Evolutionary conservation across 306 rosid genomes (phyloP).

Genomic region (Glycine tomentella): DNA sequence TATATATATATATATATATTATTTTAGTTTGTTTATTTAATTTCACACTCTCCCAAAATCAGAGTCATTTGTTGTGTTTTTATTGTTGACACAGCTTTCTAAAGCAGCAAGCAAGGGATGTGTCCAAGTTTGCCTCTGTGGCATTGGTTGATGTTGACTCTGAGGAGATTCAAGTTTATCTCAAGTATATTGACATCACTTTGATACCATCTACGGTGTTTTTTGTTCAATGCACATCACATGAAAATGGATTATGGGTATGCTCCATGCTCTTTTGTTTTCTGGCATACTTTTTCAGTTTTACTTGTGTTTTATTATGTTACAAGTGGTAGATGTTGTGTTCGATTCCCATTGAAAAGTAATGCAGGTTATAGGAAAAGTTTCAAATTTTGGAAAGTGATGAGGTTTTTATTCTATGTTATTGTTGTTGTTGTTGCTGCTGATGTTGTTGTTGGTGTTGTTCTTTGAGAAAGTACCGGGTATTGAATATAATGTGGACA

Average conservation of each 20-base stretch:
- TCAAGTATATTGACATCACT: conserved; percentile 81
- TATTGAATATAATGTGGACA: not conserved
- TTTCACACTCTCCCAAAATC: not conserved
- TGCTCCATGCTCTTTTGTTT: not conserved
- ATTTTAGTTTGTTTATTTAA: not conserved
- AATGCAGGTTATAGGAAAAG: not conserved
- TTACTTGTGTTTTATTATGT: not conserved
- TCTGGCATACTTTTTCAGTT: conserved; percentile 21
- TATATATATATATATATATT: too few relatives aligned
- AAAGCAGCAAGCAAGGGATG: conserved; percentile 78
- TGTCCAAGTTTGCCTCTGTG: conserved; percentile 83
- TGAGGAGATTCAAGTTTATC: conserved; percentile 73
- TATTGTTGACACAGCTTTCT: conserved; percentile 66
- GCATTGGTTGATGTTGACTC: conserved; percentile 85
- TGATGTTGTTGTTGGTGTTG: not conserved
- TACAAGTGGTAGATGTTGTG: conserved; percentile 12
- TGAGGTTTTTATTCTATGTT: too few relatives aligned
- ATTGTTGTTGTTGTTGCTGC: too few relatives aligned
- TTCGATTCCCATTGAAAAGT: conserved; percentile 13
- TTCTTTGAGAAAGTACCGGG: not conserved
- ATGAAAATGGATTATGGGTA: conserved; percentile 98
- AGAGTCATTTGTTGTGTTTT: not conserved
- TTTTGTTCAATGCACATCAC: conserved; percentile 97
- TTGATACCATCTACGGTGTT: conserved; percentile 78
- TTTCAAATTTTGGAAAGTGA: not conserved